Evolutionary conservation across 768 basidiomycete species (phyloP), one percentile per base, ranked within the genome.

Genomic region (Pleurotus cornucopiae): DNA sequence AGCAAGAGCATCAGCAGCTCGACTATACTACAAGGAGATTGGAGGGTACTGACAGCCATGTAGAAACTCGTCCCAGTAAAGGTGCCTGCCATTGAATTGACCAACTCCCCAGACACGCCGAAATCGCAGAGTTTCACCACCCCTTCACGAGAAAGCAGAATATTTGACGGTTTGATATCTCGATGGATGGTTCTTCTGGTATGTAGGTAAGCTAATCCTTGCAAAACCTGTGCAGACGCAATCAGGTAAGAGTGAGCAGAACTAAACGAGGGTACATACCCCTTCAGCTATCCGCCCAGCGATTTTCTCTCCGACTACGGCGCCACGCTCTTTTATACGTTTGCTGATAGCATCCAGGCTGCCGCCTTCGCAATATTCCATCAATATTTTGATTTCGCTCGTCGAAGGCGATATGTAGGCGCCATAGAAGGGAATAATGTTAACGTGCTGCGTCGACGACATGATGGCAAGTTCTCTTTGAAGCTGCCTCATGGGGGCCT

Each of bases 21-120:
- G 55, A 53, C 45, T 6, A 58, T 41, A 37, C 5, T 23, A 6
- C 37, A 12, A 14, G 18, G 30, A 9, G 45, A 16, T 38, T 14
- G 39, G 55, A 46, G 26, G 41, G 49, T 25, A 84, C 95, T 71
- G 65, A 98, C 96, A 61, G 97, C 95, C 96, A 98, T 98, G 73
- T 98, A 99, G 62, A 91, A 89, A 67, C 94, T 94, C 44, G 96
- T 98, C 5, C 97, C 97, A 1, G 96, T 98, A 67, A 98, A 98
- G 0, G 97, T 98, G 54, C 91, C 91, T 13, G 97, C 97, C 60
- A 90, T 71, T 49, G 90, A 93, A 65, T 89, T 85, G 63, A 98
- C 86, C 20, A 99, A 80, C 71, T 97, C 92, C 41, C 96, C 97
- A 23, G 96, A 98, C 16, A 98, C 97, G 30, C 97, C 97, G 66